phyloP scores from a whole-genome alignment of 345 rosid genomes.

The Brassica incana region DNA sequence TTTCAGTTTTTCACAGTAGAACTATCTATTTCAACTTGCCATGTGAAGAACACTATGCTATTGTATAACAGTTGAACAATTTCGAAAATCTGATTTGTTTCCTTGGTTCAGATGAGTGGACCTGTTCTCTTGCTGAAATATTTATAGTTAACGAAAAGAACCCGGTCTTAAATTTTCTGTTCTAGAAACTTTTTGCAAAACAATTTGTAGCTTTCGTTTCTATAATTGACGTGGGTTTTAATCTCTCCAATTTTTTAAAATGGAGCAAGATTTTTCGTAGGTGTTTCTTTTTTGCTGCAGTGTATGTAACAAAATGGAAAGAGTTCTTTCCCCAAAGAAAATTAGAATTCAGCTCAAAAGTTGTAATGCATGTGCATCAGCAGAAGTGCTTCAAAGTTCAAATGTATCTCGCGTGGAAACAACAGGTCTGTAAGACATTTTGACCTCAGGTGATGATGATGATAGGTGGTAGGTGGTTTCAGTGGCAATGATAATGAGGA shows the following conservation, averaged over 20 bases:
- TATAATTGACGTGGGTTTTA: not conserved
- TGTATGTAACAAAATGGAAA: not conserved
- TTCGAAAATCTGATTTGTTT: not conserved
- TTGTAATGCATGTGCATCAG: not conserved
- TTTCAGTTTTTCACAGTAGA: not conserved
- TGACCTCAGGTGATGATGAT: not conserved
- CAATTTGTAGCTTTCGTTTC: not conserved
- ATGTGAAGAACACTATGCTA: not conserved
- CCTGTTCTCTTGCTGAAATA: not conserved
- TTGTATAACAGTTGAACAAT: not conserved
- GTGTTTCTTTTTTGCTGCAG: not conserved
- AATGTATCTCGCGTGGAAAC: not conserved
- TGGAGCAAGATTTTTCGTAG: not conserved
- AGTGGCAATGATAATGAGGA: not conserved
- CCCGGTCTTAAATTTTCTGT: no score
- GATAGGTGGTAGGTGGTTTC: no score
- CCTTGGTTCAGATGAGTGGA: not conserved
- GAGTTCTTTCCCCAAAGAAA: not conserved
- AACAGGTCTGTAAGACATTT: not conserved
- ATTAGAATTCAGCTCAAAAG: not conserved
- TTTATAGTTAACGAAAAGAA: not conserved
- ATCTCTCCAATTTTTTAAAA: no score
- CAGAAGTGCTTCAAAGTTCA: not conserved
- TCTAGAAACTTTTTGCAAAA: not conserved
- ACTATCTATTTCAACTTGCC: not conserved